phyloP scores from a whole-genome alignment of 139 green algal genomes.

The Nannochloris sp. region DNA sequence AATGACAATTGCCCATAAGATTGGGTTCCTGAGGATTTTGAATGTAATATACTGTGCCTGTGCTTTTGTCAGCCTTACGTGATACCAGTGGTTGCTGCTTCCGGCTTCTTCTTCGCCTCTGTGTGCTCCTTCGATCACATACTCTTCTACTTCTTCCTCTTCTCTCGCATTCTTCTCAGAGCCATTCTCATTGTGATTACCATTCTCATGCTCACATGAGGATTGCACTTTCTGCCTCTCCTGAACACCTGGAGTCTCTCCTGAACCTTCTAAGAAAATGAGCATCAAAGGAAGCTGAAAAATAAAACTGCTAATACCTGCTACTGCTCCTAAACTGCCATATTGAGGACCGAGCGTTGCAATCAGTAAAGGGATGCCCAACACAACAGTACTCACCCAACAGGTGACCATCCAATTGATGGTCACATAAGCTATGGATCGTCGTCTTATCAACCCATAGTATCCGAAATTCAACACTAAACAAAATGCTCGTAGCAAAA shows the following conservation, averaged over 20 bases:
- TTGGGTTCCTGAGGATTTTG: slow-evolving; percentile 26
- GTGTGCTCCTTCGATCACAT: background rate
- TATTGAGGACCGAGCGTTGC: slow-evolving; percentile 20
- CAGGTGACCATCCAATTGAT: slow-evolving; percentile 21
- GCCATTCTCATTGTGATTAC: background rate
- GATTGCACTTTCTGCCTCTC: background rate
- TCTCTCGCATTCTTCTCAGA: background rate
- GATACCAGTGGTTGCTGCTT: background rate
- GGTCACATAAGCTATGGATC: slow-evolving; percentile 15
- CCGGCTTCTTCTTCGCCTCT: background rate
- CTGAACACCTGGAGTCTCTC: background rate
- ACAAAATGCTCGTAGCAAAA: slow-evolving; percentile 13
- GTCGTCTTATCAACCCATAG: background rate
- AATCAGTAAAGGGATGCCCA: slow-evolving; percentile 22
- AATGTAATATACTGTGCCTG: slow-evolving; percentile 5
- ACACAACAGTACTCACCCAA: slow-evolving; percentile 34
- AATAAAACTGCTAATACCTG: slow-evolving; percentile 29
- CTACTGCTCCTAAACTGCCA: slow-evolving; percentile 21
- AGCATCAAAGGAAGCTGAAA: slow-evolving; percentile 38
- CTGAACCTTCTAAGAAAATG: slow-evolving; percentile 22
- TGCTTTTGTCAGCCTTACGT: slow-evolving; percentile 2
- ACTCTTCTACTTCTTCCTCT: background rate
- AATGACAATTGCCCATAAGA: slow-evolving; percentile 27
- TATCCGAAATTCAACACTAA: background rate
- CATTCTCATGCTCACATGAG: background rate